A percentile compares a stretch with the other conserved stretches of the same genome.
These are phyloP conservation scores for Eimeria necatrix DNA, from an alignment of 169 alveolate species.

Conservation along the genomic window DNA sequence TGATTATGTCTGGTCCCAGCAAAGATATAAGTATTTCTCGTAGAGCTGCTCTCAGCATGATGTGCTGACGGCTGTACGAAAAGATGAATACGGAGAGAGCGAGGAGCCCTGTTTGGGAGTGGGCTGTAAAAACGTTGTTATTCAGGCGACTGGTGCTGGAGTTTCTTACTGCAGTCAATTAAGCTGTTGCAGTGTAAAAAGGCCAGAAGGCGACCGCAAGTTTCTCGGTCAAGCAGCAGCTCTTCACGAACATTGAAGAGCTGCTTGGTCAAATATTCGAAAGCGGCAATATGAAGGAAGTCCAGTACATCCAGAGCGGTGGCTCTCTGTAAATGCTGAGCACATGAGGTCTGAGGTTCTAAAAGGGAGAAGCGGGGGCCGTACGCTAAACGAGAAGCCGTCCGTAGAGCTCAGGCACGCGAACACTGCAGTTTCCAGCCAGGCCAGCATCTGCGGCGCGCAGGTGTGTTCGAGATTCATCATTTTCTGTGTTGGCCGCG, in stretches of 20 bases:
- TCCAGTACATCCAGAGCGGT: constrained; percentile 67
- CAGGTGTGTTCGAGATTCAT: constrained; percentile 68
- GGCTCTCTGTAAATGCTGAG: constrained; percentile 48
- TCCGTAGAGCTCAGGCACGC: constrained; percentile 61
- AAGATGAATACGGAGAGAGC: constrained; percentile 66
- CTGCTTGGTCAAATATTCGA: constrained; percentile 40
- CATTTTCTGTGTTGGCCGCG: constrained; percentile 19
- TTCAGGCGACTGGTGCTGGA: neutral
- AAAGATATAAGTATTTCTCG: constrained; percentile 48
- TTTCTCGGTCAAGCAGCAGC: constrained; percentile 51
- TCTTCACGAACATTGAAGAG: constrained; percentile 30
- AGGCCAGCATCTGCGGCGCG: constrained; percentile 40
- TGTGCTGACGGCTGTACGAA: constrained; percentile 68
- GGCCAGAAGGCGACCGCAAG: constrained; percentile 65
- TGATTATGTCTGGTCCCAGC: constrained; percentile 56
- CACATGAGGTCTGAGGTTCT: neutral
- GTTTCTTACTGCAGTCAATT: constrained; percentile 31
- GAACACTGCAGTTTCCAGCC: constrained; percentile 47
- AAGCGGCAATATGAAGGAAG: constrained; percentile 47
- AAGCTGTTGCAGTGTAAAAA: constrained; percentile 73
- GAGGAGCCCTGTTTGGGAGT: constrained; percentile 46
- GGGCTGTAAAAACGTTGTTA: neutral
- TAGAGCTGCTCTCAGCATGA: constrained; percentile 44
- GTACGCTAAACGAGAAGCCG: constrained; percentile 61
- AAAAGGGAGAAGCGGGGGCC: neutral